Conservation (phyloP, 2,329 filamentous ascomycete species). For the Coccinonectria pachysandricola region DNA sequence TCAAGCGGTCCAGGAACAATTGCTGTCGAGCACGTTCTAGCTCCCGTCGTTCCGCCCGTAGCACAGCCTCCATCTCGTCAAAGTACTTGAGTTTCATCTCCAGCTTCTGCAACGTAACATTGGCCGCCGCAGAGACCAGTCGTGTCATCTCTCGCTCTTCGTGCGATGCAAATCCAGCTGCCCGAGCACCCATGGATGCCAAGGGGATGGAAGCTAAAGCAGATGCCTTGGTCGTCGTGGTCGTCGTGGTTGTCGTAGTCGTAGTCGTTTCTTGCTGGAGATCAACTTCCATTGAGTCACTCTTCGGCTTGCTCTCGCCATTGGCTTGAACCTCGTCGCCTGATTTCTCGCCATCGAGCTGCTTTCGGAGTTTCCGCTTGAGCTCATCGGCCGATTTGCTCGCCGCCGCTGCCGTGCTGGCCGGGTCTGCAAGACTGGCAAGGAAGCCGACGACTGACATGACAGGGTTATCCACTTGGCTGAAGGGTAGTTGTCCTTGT, state of each 20-base stretch:
- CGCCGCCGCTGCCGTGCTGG: slow-evolving; percentile 81
- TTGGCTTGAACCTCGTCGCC: slow-evolving; percentile 40
- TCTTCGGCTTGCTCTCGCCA: slow-evolving; percentile 47
- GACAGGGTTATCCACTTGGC: slow-evolving; percentile 87
- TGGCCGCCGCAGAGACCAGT: slow-evolving; percentile 83
- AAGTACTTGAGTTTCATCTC: slow-evolving; percentile 95
- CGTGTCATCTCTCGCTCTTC: slow-evolving; percentile 96
- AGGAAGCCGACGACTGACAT: slow-evolving; percentile 94
- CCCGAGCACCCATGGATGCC: slow-evolving; percentile 74
- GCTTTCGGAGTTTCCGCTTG: slow-evolving; percentile 66
- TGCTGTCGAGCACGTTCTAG: slow-evolving; percentile 86
- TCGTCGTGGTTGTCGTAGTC: slow-evolving; percentile 41
- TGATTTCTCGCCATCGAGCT: slow-evolving; percentile 50
- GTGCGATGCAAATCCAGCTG: slow-evolving; percentile 82
- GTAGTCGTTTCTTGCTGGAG: slow-evolving; percentile 41
- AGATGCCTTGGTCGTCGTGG: slow-evolving; percentile 34
- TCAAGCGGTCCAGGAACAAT: slow-evolving; percentile 82
- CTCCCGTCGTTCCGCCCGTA: slow-evolving; percentile 86
- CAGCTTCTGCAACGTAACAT: slow-evolving; percentile 89
- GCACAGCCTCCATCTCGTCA: slow-evolving; percentile 84
- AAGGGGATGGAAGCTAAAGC: slow-evolving; percentile 69
- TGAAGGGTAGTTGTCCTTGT: slow-evolving; percentile 77
- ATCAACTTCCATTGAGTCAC: slow-evolving; percentile 56
- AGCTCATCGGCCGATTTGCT: slow-evolving; percentile 81
- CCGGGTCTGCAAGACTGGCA: slow-evolving; percentile 80